These are phyloP conservation scores for Serpula lacrymans DNA, from an alignment of 768 basidiomycete species.

Conservation along the genomic window DNA sequence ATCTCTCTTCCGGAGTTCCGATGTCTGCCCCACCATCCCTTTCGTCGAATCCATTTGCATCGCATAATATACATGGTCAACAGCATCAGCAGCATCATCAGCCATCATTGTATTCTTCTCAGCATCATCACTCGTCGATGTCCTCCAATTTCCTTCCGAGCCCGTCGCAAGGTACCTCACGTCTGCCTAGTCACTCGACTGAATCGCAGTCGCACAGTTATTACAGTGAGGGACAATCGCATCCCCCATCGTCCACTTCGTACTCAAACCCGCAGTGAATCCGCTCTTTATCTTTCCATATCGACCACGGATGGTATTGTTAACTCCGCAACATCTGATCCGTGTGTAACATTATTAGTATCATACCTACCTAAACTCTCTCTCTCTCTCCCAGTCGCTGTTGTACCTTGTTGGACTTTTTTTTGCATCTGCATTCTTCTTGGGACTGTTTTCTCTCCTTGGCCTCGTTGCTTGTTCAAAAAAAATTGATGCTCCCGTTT, in stretches of 20 bases:
- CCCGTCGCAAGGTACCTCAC: slow-evolving; percentile 26
- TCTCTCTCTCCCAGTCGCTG: slow-evolving; percentile 3
- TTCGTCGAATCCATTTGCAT: slow-evolving; percentile 33
- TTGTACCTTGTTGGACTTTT: slow-evolving; percentile 13
- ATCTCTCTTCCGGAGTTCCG: slow-evolving; percentile 38
- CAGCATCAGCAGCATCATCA: slow-evolving; percentile 24
- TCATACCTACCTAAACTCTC: slow-evolving; percentile 28
- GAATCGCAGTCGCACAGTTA: slow-evolving; percentile 26
- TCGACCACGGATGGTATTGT: no score
- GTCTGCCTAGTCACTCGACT: slow-evolving; percentile 21
- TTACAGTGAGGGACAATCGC: slow-evolving; percentile 26
- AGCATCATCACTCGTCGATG: slow-evolving; percentile 25
- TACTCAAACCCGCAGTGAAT: slow-evolving; percentile 26
- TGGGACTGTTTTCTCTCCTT: slow-evolving; percentile 8
- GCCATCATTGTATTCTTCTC: slow-evolving; percentile 28
- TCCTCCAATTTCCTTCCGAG: slow-evolving; percentile 27
- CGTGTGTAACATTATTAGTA: slow-evolving; percentile 32
- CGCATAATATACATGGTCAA: slow-evolving; percentile 23
- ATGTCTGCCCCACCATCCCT: slow-evolving; percentile 52
- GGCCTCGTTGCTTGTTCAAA: slow-evolving; percentile 7
- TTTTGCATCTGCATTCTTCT: slow-evolving; percentile 21
- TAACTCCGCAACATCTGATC: slow-evolving; percentile 16
- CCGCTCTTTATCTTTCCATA: no score
- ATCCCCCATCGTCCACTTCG: slow-evolving; percentile 21
- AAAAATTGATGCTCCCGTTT: slow-evolving; percentile 17